Evolutionary conservation across 805 yeast genomes (phyloP).

Genomic region (Barnettozyma botsteinii): DNA sequence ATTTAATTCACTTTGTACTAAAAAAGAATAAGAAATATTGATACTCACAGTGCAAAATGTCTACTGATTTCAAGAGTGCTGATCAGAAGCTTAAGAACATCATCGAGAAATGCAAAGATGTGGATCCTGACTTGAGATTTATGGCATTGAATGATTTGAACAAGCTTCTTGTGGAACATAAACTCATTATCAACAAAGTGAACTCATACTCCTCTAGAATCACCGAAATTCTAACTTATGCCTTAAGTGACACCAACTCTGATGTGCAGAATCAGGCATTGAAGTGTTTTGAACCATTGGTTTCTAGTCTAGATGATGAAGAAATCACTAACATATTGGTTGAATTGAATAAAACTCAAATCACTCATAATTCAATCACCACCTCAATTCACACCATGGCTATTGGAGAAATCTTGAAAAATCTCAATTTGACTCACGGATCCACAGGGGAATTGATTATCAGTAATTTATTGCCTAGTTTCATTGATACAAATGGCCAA

Average conservation of each 20-base stretch:
- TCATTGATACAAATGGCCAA: conserved; percentile 30
- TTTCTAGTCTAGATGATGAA: conserved; percentile 19
- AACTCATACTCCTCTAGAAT: conserved; percentile 30
- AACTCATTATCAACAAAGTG: conserved; percentile 24
- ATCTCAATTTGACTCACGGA: conserved; percentile 20
- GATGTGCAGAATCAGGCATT: conserved; percentile 76
- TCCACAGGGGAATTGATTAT: conserved; percentile 28
- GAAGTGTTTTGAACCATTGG: conserved; percentile 43
- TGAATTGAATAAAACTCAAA: conserved; percentile 17
- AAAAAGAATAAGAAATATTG: no score
- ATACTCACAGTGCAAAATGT: no score
- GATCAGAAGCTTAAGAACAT: conserved; percentile 23
- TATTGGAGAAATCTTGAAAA: conserved; percentile 21
- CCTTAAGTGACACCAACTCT: conserved; percentile 54
- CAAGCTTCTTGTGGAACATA: conserved; percentile 32
- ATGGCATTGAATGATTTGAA: conserved; percentile 79
- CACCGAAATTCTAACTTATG: conserved; percentile 35
- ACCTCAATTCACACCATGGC: conserved; percentile 27
- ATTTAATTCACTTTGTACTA: no score
- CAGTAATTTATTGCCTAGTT: conserved; percentile 34
- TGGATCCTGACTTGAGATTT: conserved; percentile 76
- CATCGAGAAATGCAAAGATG: conserved; percentile 47
- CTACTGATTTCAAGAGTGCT: conserved; percentile 26
- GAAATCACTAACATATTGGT: conserved; percentile 19
- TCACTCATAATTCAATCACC: conserved; percentile 22